Conservation (phyloP, 2,329 filamentous ascomycete species). For the Acrocalymma vagum region DNA sequence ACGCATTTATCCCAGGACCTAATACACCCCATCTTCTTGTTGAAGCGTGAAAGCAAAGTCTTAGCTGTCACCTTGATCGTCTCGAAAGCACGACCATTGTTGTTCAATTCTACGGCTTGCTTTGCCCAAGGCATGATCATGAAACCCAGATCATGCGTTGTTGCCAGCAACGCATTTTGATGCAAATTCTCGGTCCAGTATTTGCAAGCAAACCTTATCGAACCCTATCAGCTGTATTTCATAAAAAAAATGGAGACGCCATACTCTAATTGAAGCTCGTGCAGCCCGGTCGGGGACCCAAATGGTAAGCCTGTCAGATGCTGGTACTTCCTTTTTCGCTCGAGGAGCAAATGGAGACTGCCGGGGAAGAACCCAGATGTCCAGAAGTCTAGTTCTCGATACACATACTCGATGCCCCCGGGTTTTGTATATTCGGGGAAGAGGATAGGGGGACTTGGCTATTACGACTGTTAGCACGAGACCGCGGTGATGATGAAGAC, state of each 20-base stretch:
- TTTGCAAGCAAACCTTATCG: slow-evolving; percentile 39
- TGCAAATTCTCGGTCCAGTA: slow-evolving; percentile 54
- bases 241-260: too few relatives aligned
- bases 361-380: slow-evolving; percentile 59
- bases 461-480: too few relatives aligned
- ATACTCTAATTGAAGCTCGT: too few relatives aligned
- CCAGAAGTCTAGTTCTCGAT: slow-evolving; percentile 53
- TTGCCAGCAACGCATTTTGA: slow-evolving; percentile 37
- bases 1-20: slow-evolving; percentile 54
- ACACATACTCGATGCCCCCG: slow-evolving; percentile 47
- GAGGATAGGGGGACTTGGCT: slow-evolving; percentile 16
- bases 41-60: slow-evolving; percentile 46
- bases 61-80: slow-evolving; percentile 42
- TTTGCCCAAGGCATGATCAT: slow-evolving; percentile 52
- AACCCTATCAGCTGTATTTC: background rate
- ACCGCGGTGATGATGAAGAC: too few relatives aligned
- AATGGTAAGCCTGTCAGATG: too few relatives aligned
- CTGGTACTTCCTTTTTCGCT: slow-evolving; percentile 36
- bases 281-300: too few relatives aligned
- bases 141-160: slow-evolving; percentile 54
- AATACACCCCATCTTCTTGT: slow-evolving; percentile 39
- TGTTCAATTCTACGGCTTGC: slow-evolving; percentile 46
- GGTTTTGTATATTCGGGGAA: slow-evolving; percentile 52
- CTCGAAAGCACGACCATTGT: slow-evolving; percentile 42
- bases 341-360: slow-evolving; percentile 50